These are phyloP conservation scores for Phytophthora parvispora DNA, from an alignment of 352 stramenopile genomes.

Conservation along the genomic window DNA sequence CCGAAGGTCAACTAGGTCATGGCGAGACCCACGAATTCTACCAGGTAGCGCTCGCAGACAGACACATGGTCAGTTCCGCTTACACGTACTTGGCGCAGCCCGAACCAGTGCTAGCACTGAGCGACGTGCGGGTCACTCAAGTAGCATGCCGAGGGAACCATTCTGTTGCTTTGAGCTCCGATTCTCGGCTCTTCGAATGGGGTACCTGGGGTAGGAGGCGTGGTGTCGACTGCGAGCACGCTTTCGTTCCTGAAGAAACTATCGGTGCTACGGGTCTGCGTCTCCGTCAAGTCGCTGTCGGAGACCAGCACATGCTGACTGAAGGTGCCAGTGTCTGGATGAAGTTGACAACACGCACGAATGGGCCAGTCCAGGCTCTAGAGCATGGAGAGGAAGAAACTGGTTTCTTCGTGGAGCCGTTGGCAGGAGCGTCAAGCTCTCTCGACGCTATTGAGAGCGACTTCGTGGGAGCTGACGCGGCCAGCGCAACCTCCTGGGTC, in stretches of 20 bases:
- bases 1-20: slow-evolving; percentile 76
- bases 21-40: slow-evolving; percentile 64
- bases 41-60: slow-evolving; percentile 72
- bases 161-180: slow-evolving; percentile 52
- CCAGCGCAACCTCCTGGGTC: slow-evolving; percentile 10
- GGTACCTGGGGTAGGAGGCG: slow-evolving; percentile 73
- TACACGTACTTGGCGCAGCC: slow-evolving; percentile 74
- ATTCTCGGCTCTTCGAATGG: slow-evolving; percentile 68
- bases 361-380: slow-evolving; percentile 6
- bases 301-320: slow-evolving; percentile 63
- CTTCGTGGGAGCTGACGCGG: slow-evolving; percentile 10
- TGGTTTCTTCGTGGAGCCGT: slow-evolving; percentile 35
- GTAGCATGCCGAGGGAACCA: slow-evolving; percentile 72
- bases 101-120: slow-evolving; percentile 69
- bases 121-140: slow-evolving; percentile 47
- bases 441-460: slow-evolving; percentile 32
- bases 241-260: slow-evolving; percentile 61
- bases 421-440: slow-evolving; percentile 31
- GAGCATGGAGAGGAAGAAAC: slow-evolving; percentile 22
- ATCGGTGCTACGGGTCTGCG: slow-evolving; percentile 29
- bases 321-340: slow-evolving; percentile 82
- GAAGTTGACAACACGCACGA: slow-evolving; percentile 22
- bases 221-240: slow-evolving; percentile 64
- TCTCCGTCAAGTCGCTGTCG: slow-evolving; percentile 55
- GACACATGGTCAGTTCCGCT: slow-evolving; percentile 71